Conservation (phyloP, 495 filamentous ascomycete species). For the Trichocladium antarcticum region DNA sequence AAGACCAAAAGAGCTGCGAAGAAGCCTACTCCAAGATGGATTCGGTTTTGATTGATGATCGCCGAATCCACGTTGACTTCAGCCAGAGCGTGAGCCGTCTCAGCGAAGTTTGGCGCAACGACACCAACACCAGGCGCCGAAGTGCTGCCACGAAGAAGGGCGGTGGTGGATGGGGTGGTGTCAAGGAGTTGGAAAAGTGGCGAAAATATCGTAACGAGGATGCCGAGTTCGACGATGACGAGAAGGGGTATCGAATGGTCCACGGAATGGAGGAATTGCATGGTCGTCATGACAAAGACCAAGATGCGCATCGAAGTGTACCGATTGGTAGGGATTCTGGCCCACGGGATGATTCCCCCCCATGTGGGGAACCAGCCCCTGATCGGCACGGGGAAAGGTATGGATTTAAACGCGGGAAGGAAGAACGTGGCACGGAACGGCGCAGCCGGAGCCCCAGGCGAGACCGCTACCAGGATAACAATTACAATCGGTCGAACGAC, state of each 20-base stretch:
- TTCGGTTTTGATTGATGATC: slow-evolving; percentile 88
- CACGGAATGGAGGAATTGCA: slow-evolving; percentile 63
- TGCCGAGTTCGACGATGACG: slow-evolving; percentile 30
- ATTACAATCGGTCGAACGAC: slow-evolving; percentile 11
- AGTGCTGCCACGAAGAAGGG: slow-evolving; percentile 40
- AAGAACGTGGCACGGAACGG: slow-evolving; percentile 13
- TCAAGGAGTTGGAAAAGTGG: slow-evolving; percentile 75
- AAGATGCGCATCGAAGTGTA: neutral
- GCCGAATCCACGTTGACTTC: slow-evolving; percentile 97
- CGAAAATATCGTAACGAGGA: slow-evolving; percentile 74
- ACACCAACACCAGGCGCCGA: slow-evolving; percentile 74
- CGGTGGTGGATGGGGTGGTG: slow-evolving; percentile 85
- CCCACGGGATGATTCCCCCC: slow-evolving; percentile 3
- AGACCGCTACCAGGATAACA: slow-evolving; percentile 20
- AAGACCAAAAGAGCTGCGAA: slow-evolving; percentile 83
- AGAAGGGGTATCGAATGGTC: slow-evolving; percentile 63
- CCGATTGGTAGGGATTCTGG: slow-evolving; percentile 3
- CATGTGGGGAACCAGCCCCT: slow-evolving; percentile 5
- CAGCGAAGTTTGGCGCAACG: slow-evolving; percentile 79
- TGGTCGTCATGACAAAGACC: slow-evolving; percentile 31
- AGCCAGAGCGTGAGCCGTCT: slow-evolving; percentile 90
- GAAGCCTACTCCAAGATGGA: slow-evolving; percentile 99
- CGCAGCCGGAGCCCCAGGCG: slow-evolving; percentile 33
- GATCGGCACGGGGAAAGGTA: slow-evolving; percentile 9
- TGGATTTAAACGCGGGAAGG: slow-evolving; percentile 12